Evolutionary conservation across 2,329 filamentous ascomycete species (phyloP), one percentile per base, ranked within the genome.

Genomic region (Xylariaceae sp.): DNA sequence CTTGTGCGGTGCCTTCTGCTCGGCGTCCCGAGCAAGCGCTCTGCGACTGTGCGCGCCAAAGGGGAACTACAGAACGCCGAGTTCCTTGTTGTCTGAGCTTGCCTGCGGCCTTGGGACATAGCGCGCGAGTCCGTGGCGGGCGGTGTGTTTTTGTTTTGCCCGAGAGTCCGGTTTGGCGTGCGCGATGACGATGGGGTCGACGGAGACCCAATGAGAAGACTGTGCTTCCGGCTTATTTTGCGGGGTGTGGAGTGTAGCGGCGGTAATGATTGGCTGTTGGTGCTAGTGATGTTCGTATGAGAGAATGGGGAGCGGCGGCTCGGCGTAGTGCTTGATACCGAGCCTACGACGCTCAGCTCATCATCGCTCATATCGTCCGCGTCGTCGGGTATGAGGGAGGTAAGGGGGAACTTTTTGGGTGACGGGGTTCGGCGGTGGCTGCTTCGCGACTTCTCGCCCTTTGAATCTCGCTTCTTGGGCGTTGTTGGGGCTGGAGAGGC

Each of bases 31-130:
- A 62, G 49, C 23, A 60, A 9, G 41, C 58, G 53, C 20, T 60
- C 49, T 32, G 55, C 42, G 23, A 64, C 61, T 6, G 51, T 58
- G 32, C 66, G 66, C 7, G 61, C 60, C 3, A 69, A 48, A 3
- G 67, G 67, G 23, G 67, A 69, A 53, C 66, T 68, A 43, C 67
- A 62, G 4, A 59, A 33, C 16, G 26, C 20, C n/a, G 26, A 50
- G 48, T 36, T 51, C 46, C 16, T 40, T 21, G 9, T 37, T 47
- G 15, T 53, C 40, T 35, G 54, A 35, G 9, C 11, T 15, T 43
- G 50, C 13, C 46, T 42, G 15, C 50, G 47, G 3, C 44, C 18
- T 10, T n/a, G n/a, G n/a, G n/a, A n/a, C n/a, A n/a, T n/a, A n/a
- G 56, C 45, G 10, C 62, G 55, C n/a, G 59, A 61, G 6, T 66